Conservation (phyloP, 108 stramenopile genomes). For the Discostella pseudostelligera region DNA sequence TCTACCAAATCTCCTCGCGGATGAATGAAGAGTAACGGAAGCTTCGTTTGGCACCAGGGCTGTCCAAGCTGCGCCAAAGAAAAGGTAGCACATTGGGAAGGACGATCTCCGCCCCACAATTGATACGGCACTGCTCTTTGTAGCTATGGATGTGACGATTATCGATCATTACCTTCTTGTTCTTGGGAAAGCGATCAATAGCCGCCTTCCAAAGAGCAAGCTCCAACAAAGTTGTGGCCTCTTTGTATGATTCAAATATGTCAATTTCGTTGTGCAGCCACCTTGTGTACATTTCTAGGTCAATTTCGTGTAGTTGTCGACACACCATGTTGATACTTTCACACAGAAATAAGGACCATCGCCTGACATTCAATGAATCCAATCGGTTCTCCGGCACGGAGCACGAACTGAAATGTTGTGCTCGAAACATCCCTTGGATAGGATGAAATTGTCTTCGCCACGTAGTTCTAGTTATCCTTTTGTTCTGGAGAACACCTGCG, state of each 20-base stretch:
- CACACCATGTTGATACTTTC: neutral
- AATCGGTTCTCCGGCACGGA: neutral
- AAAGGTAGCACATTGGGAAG: neutral
- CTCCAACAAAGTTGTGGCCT: neutral
- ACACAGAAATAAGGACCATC: neutral
- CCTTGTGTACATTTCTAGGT: neutral
- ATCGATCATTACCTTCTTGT: neutral
- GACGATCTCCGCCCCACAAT: constrained; percentile 5
- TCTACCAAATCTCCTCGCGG: too few relatives aligned
- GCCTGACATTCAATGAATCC: neutral
- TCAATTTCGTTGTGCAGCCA: neutral
- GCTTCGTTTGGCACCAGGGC: too few relatives aligned
- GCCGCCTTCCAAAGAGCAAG: neutral
- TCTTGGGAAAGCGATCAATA: neutral
- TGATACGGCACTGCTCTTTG: neutral
- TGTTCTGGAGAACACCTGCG: neutral
- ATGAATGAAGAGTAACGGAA: too few relatives aligned
- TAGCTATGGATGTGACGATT: neutral
- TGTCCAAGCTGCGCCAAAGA: neutral
- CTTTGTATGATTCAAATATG: neutral
- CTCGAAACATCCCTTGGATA: too few relatives aligned
- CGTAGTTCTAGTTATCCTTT: neutral
- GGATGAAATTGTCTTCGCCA: neutral
- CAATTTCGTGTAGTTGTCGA: neutral
- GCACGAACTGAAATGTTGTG: neutral